Evolutionary conservation across 2,329 filamentous ascomycete species (phyloP).

Genomic region (Gaeumannomyces tritici): DNA sequence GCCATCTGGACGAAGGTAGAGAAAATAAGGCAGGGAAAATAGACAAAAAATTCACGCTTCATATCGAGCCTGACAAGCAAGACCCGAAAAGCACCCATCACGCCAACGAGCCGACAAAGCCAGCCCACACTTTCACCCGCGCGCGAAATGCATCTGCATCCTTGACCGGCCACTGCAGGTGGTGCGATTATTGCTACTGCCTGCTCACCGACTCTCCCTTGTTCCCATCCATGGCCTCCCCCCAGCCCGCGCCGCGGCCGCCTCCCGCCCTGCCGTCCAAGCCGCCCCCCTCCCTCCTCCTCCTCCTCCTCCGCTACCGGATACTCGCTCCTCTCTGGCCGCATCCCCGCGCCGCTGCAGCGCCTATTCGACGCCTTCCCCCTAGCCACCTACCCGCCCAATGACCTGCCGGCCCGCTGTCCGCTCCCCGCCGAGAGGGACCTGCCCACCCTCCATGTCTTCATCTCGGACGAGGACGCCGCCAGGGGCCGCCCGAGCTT

Average conservation of each 20-base stretch:
- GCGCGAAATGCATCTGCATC: neutral
- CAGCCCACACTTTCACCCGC: too few relatives aligned
- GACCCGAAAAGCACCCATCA: neutral
- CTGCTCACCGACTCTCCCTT: slow-evolving; percentile 3
- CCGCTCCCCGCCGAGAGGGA: slow-evolving; percentile 22
- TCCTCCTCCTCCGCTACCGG: slow-evolving; percentile 6
- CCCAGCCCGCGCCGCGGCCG: neutral
- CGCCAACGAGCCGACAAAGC: neutral
- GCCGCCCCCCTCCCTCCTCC: neutral
- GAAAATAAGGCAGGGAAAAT: neutral
- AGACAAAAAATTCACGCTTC: neutral
- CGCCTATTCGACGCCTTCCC: slow-evolving; percentile 79
- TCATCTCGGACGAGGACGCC: slow-evolving; percentile 57
- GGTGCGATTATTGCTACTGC: neutral
- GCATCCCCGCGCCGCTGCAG: slow-evolving; percentile 65
- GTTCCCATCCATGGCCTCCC: neutral
- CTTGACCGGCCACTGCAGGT: neutral
- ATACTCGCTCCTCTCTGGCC: slow-evolving; percentile 31
- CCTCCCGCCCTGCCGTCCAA: neutral
- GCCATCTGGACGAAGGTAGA: too few relatives aligned
- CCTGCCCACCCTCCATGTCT: slow-evolving; percentile 62
- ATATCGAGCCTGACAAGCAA: neutral
- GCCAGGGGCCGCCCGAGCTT: slow-evolving; percentile 59
- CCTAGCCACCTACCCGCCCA: slow-evolving; percentile 62
- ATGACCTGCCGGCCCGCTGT: slow-evolving; percentile 60